Base-by-base conservation (phyloP, 202 grass and related monocot genomes). In the Elaeis oleifera region DNA sequence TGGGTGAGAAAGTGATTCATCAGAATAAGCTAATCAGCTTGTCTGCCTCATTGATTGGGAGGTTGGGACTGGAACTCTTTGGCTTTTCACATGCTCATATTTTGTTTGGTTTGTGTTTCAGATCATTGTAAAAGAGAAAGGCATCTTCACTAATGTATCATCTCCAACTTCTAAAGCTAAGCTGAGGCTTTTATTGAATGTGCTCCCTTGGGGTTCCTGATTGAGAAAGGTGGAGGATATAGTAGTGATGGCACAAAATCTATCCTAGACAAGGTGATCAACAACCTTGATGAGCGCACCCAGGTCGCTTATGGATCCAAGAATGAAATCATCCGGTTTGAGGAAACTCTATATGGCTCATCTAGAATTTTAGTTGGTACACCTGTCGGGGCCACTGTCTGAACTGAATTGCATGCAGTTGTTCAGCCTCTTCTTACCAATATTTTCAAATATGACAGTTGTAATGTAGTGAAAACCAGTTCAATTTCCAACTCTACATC, bases 91-190 rank as follows among this genome's bases (percentile, higher is more conserved):
- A 32, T 64, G 39, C 68, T 56, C 54, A 73, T 67, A 29, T 56
- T 63, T 65, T 53, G 19, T 0, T 50, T 66, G 11, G 51, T 19
- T 62, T 22, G 16, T 39, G 48, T 54, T 32, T 61, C 81, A 92
- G 92, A 97, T 97, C 79, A 92, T 92, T 79, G 92, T 92, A 15
- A 97, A 97, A 64, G 92, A 92, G 82, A 97, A 89, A 39, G 92
- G 88, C 54, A 89, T 97, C 69, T 97, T 97, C 88, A 97, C 92
- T 26, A 92, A 97, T 29, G 92, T 97, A 77, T 86, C 69, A 31
- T 97, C 92, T 0, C 82, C 88, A 0, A 64, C 84, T 13, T 56
- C 92, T 0, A 97, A 97, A 77, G 92, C 88, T 1, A 97, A 97
- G 82, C 70, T 97, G 74, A 82, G 92, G 74, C 85, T 97, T 1